Evolutionary conservation across 331 rosid genomes (phyloP), one percentile per base, ranked within the genome.

Genomic region (Rhamnella rubrinervis): DNA sequence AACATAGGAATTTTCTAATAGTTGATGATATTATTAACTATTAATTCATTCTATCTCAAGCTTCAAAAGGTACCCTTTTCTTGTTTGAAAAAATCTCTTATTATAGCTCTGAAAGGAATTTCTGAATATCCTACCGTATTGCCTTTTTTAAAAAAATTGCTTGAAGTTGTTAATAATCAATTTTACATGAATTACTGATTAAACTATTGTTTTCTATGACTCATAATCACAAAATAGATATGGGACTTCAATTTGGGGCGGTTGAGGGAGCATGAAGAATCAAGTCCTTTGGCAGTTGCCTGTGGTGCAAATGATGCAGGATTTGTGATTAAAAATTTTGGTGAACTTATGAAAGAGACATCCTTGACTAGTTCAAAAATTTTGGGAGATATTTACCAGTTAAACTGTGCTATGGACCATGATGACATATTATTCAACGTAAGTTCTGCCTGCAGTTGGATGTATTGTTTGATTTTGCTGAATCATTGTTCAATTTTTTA

Each of bases 231-330:
- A 51, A 31, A 7, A 59, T 79, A 88, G 95, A 83, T 88, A 62
- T 88, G 95, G 95, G 95, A 88, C 76, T 88, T 88, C 40, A 58
- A 77, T 67, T 76, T 77, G 65, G 95, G 91, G 65, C 75, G 49
- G 58, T 70, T 26, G 40, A 79, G 89, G 80, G 81, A 35, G 46
- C 78, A 67, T 12, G 80, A 83, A 67, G 89, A 83, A 65, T 44
- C 85, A 6, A 68, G 21, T 63, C 59, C 78, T 39, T 61, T 83
- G 46, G 86, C 81, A 37, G 80, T 72, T 19, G 61, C 64, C 17
- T 83, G 73, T 81, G 82, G 73, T 20, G 64, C 75, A 12, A 71
- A 70, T 41, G 80, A 78, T 63, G 73, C 73, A 4, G 84, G 82
- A 70, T 83, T 85, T 77, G 64, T 69, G 23, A 68, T 80, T 19